Evolutionary conservation across 345 rosid species (phyloP).

Genomic region (Melastoma malabathricum): DNA sequence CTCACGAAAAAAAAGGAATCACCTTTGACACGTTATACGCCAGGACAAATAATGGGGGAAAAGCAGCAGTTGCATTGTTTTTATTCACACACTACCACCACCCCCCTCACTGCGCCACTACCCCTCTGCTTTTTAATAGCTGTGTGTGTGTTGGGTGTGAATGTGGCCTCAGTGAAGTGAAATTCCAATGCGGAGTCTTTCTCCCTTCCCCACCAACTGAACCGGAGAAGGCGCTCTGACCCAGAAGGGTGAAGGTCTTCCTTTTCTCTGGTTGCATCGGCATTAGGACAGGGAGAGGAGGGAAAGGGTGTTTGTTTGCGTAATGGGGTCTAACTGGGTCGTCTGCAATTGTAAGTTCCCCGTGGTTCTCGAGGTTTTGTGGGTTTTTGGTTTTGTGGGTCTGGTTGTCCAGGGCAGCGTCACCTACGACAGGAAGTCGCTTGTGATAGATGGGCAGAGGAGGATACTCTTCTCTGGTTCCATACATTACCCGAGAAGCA

Average conservation of each 20-base stretch:
- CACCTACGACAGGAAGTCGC: conserved; percentile 79
- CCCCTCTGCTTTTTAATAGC: too few relatives aligned
- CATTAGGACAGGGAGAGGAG: not conserved
- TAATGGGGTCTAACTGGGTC: conserved; percentile 31
- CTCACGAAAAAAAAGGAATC: too few relatives aligned
- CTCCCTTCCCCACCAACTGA: too few relatives aligned
- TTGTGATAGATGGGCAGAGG: conserved; percentile 73
- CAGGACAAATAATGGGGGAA: too few relatives aligned
- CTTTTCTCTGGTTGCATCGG: not conserved
- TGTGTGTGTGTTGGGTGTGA: too few relatives aligned
- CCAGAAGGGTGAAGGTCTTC: not conserved
- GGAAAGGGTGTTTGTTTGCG: not conserved
- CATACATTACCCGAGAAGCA: conserved; percentile 88
- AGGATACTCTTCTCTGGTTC: conserved; percentile 90
- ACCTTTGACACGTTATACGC: too few relatives aligned
- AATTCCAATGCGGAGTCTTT: not conserved
- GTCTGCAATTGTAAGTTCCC: too few relatives aligned
- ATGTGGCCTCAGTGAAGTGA: not conserved
- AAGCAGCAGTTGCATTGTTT: too few relatives aligned
- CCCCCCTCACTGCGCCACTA: too few relatives aligned
- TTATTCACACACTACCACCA: too few relatives aligned
- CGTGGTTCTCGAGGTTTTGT: conserved; percentile 18
- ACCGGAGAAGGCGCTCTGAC: not conserved
- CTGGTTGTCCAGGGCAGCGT: conserved; percentile 42
- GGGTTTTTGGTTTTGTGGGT: conserved; percentile 32